phyloP scores from a whole-genome alignment of 257 asterid species.

The Rehmannia glutinosa region DNA sequence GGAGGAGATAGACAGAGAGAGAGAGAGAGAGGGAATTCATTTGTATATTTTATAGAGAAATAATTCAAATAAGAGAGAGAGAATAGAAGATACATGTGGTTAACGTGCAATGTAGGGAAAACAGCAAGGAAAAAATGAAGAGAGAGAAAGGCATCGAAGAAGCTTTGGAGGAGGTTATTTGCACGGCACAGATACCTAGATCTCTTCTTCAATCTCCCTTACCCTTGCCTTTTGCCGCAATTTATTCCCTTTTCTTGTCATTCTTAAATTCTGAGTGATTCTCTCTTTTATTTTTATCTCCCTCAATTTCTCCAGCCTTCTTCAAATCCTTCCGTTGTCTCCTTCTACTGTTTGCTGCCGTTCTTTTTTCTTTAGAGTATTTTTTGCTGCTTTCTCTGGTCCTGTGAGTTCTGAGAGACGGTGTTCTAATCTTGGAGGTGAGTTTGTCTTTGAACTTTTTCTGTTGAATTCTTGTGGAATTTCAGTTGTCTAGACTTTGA shows the following conservation, averaged over 20 bases:
- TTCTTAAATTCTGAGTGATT: constrained; percentile 32
- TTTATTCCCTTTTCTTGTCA: constrained; percentile 54
- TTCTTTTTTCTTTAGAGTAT: constrained; percentile 1
- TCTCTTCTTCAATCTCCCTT: constrained; percentile 67
- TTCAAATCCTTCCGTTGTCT: constrained; percentile 1
- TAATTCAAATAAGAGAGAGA: constrained; percentile 27
- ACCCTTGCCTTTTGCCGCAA: constrained; percentile 82
- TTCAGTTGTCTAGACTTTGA: constrained; percentile 25
- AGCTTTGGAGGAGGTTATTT: constrained; percentile 70
- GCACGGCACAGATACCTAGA: constrained; percentile 97
- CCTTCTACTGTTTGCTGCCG: constrained; percentile 17
- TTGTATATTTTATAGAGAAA: constrained; percentile 20
- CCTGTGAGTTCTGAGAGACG: constrained; percentile 21
- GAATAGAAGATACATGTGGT: constrained; percentile 43
- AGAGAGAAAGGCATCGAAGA: constrained; percentile 47
- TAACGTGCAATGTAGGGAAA: constrained; percentile 87
- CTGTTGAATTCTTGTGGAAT: constrained; percentile 14
- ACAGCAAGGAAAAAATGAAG: constrained; percentile 42
- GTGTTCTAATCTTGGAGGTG: constrained; percentile 33
- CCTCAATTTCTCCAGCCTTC: constrained; percentile 19
- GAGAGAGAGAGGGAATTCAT: constrained; percentile 14
- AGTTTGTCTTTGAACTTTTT: constrained; percentile 11
- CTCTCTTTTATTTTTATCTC: constrained; percentile 11
- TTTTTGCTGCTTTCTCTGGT: constrained; percentile 17
- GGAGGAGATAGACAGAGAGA: constrained; percentile 3